These are phyloP conservation scores for Microdochium trichocladiopsis DNA, from an alignment of 2,329 filamentous ascomycete genomes.

Conservation along the genomic window DNA sequence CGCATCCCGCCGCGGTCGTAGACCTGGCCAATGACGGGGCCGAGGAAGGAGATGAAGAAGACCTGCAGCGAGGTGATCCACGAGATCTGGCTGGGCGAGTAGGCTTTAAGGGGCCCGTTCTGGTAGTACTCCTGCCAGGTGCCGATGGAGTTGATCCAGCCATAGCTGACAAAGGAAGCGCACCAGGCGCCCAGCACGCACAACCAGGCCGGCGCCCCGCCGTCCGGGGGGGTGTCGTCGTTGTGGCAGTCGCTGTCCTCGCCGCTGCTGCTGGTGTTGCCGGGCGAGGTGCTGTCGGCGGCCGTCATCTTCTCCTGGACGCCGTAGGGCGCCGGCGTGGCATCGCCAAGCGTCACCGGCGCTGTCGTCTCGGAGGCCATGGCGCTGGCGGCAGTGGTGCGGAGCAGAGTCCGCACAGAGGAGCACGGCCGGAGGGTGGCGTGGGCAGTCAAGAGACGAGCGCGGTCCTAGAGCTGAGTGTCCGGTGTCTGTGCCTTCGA, in stretches of 20 bases:
- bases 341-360: background rate
- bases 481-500: background rate
- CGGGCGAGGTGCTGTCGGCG: too few species aligned
- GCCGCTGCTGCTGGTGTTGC: too few species aligned
- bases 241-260: background rate
- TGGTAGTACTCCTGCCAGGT: conserved; percentile 60
- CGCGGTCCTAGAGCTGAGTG: background rate
- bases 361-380: background rate
- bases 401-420: too few species aligned
- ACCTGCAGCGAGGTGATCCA: background rate
- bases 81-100: conserved; percentile 21
- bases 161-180: conserved; percentile 57
- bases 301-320: background rate
- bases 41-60: background rate
- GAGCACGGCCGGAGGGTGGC: background rate
- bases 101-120: conserved; percentile 47
- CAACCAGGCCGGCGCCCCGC: conserved; percentile 59
- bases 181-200: conserved; percentile 65
- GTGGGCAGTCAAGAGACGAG: background rate
- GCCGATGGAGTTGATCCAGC: conserved; percentile 60
- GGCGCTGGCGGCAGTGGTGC: too few species aligned
- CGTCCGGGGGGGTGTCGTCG: conserved; percentile 53
- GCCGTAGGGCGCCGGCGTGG: background rate
- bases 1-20: background rate
- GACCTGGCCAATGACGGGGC: background rate